Conservation (phyloP, 2,329 filamentous ascomycete species). For the Didymellaceae sp. region DNA sequence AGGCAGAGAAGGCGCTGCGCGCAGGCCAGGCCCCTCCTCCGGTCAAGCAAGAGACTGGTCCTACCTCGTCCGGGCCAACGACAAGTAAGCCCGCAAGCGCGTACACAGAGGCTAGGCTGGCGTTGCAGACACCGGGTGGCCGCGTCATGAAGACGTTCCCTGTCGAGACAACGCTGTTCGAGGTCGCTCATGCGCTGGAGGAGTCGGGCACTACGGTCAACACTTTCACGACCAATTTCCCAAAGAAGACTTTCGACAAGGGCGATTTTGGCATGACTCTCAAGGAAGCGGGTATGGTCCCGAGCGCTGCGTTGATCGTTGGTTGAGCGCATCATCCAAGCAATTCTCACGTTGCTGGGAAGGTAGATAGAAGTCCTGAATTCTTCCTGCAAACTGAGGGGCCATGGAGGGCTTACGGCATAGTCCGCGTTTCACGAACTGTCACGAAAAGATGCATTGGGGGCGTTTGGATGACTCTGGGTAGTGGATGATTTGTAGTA, state of each 20-base stretch:
- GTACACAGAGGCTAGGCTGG: constrained; percentile 80
- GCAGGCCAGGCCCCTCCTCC: constrained; percentile 69
- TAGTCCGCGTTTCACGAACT: not conserved
- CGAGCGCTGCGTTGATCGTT: constrained; percentile 87
- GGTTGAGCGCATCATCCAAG: constrained; percentile 32
- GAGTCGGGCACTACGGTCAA: constrained; percentile 74
- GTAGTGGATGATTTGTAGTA: not conserved
- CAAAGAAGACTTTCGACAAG: constrained; percentile 75
- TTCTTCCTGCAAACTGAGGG: too few relatives aligned
- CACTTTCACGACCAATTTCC: constrained; percentile 86
- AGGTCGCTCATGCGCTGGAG: constrained; percentile 78
- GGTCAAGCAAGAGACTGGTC: constrained; percentile 54
- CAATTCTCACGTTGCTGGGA: too few relatives aligned
- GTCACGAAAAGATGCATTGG: constrained; percentile 22
- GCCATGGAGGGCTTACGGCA: not conserved
- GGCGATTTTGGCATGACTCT: constrained; percentile 86
- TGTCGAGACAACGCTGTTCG: constrained; percentile 89
- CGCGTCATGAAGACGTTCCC: constrained; percentile 87
- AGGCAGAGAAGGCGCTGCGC: constrained; percentile 83
- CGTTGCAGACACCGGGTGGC: constrained; percentile 77
- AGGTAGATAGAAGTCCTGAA: too few relatives aligned
- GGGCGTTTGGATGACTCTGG: constrained; percentile 19
- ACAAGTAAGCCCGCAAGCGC: constrained; percentile 70
- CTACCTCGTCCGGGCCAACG: constrained; percentile 56
- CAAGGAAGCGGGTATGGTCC: constrained; percentile 88